A percentile compares a stretch with the other conserved stretches of the same genome.
These are phyloP conservation scores for Sarcomyxa edulis DNA, from an alignment of 768 basidiomycete species.

Conservation along the genomic window DNA sequence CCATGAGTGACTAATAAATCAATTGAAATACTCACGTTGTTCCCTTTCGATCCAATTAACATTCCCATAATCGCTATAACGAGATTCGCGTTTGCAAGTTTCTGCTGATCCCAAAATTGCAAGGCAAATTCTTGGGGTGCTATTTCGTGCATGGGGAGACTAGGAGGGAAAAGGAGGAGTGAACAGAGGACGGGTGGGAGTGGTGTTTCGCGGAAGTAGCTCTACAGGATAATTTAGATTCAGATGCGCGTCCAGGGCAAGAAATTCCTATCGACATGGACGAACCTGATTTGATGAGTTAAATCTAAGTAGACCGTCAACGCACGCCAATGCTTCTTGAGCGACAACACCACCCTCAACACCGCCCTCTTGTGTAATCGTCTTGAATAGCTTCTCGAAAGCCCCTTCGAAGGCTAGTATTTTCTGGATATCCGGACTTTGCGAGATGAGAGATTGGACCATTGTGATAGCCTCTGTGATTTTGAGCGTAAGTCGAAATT, in stretches of 20 bases:
- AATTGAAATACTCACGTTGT: conserved; percentile 38
- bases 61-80: conserved; percentile 83
- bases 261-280: not conserved
- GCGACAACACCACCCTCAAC: conserved; percentile 86
- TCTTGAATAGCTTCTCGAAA: conserved; percentile 92
- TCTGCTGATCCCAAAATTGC: conserved; percentile 95
- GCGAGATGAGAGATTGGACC: conserved; percentile 73
- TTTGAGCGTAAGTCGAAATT: conserved; percentile 1
- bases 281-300: conserved; percentile 92
- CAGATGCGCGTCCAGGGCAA: no score
- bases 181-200: conserved; percentile 63
- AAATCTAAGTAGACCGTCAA: conserved; percentile 84
- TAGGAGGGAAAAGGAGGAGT: conserved; percentile 66
- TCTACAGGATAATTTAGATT: no score
- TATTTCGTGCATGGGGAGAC: conserved; percentile 46
- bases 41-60: conserved; percentile 70
- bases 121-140: conserved; percentile 89
- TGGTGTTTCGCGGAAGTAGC: conserved; percentile 91
- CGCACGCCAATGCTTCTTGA: conserved; percentile 79
- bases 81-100: conserved; percentile 73
- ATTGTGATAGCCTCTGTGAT: conserved; percentile 74
- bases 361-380: conserved; percentile 83
- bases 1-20: conserved; percentile 4
- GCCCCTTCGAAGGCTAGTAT: conserved; percentile 95
- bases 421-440: conserved; percentile 94